Conservation (phyloP, 2,329 filamentous ascomycete species). For the Ophiocordyceps polyrhachis-furcata region DNA sequence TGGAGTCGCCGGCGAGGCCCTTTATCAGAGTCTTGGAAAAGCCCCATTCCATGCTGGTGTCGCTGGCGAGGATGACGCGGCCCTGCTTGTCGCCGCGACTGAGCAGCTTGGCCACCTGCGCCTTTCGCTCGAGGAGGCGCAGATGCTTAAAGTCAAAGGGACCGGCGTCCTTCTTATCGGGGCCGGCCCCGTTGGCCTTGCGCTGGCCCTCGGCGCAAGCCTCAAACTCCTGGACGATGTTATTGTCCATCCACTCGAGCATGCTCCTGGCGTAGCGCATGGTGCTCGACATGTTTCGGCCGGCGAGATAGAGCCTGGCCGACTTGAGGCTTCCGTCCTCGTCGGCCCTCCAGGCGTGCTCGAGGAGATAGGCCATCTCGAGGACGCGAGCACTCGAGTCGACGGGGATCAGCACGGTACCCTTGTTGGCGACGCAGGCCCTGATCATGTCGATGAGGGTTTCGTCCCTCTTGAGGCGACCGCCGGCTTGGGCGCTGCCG, state of each 20-base stretch:
- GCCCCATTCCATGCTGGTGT: constrained; percentile 82
- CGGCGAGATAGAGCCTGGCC: constrained; percentile 61
- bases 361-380: constrained; percentile 78
- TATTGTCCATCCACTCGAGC: constrained; percentile 98
- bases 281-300: constrained; percentile 69
- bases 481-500: constrained; percentile 52
- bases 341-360: constrained; percentile 72
- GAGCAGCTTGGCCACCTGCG: constrained; percentile 55
- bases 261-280: constrained; percentile 86
- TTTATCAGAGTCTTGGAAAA: constrained; percentile 71
- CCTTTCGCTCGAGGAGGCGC: constrained; percentile 63
- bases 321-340: constrained; percentile 32
- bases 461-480: constrained; percentile 69
- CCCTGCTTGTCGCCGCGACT: constrained; percentile 28
- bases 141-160: constrained; percentile 86
- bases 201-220: constrained; percentile 37
- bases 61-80: constrained; percentile 77
- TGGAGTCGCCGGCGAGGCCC: constrained; percentile 53
- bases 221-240: constrained; percentile 82
- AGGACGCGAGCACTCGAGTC: constrained; percentile 91
- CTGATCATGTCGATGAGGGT: constrained; percentile 68
- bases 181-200: constrained; percentile 23
- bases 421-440: constrained; percentile 59
- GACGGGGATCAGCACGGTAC: constrained; percentile 81
- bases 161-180: constrained; percentile 37